Evolutionary conservation across 768 basidiomycete species (phyloP).

Genomic region (Russula sp.): DNA sequence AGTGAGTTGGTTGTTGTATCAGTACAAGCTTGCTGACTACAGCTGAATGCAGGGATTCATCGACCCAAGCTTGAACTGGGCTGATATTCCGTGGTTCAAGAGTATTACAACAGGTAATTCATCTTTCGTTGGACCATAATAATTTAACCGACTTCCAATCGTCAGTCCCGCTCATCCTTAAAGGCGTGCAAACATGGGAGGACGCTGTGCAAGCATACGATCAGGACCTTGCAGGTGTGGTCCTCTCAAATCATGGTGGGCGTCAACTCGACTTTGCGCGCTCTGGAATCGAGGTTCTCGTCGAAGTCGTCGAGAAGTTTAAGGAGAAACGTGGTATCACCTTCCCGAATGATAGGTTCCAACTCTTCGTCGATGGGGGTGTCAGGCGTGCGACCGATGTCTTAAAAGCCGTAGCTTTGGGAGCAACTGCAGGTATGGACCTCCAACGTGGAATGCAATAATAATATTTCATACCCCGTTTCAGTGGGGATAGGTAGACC

Average conservation of each 20-base stretch:
- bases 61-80: slow-evolving; percentile 85
- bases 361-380: slow-evolving; percentile 91
- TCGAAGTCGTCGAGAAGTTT: slow-evolving; percentile 72
- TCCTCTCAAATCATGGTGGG: slow-evolving; percentile 55
- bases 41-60: slow-evolving; percentile 67
- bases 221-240: slow-evolving; percentile 38
- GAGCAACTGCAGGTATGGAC: slow-evolving; percentile 70
- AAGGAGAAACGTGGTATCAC: slow-evolving; percentile 53
- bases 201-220: slow-evolving; percentile 50
- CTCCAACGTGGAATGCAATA: background rate
- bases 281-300: slow-evolving; percentile 35
- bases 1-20: slow-evolving; percentile 34
- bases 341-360: slow-evolving; percentile 75
- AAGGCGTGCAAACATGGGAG: slow-evolving; percentile 61
- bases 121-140: background rate
- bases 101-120: slow-evolving; percentile 47
- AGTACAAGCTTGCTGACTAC: background rate
- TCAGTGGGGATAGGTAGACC: slow-evolving; percentile 78
- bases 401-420: slow-evolving; percentile 79
- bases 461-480: background rate
- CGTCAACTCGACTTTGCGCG: slow-evolving; percentile 46
- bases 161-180: slow-evolving; percentile 52
- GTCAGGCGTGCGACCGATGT: slow-evolving; percentile 87
- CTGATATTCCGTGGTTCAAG: slow-evolving; percentile 62
- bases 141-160: background rate